These are phyloP conservation scores for Stellera chamaejasme DNA, from an alignment of 345 rosid species.

Conservation along the genomic window DNA sequence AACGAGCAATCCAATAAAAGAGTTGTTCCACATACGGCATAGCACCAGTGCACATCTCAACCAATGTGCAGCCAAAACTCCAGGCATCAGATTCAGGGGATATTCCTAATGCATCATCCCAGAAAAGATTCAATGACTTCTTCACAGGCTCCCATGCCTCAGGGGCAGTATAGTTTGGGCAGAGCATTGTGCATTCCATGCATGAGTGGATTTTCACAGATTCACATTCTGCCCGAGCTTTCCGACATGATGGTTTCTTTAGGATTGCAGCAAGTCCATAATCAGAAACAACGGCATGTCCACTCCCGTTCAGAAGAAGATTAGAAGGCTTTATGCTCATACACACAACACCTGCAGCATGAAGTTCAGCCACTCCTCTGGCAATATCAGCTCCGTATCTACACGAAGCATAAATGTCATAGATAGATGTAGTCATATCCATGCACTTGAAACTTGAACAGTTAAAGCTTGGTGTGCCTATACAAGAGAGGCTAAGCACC, in stretches of 20 bases:
- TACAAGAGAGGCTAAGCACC: no score
- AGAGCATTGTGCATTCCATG: slow-evolving; percentile 78
- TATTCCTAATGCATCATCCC: slow-evolving; percentile 91
- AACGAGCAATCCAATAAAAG: slow-evolving; percentile 10
- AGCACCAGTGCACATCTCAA: slow-evolving; percentile 99
- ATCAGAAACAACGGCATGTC: slow-evolving; percentile 90
- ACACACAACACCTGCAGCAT: slow-evolving; percentile 95
- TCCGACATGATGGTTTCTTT: slow-evolving; percentile 80
- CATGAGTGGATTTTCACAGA: slow-evolving; percentile 61
- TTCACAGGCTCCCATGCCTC: slow-evolving; percentile 99
- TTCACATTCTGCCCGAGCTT: slow-evolving; percentile 57
- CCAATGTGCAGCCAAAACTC: slow-evolving; percentile 98
- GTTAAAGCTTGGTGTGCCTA: no score
- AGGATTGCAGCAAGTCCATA: slow-evolving; percentile 83
- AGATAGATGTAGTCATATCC: slow-evolving; percentile 13
- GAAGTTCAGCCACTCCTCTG: slow-evolving; percentile 93
- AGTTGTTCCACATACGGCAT: slow-evolving; percentile 67
- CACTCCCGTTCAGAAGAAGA: slow-evolving; percentile 76
- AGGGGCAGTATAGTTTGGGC: slow-evolving; percentile 91
- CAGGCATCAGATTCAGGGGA: slow-evolving; percentile 94
- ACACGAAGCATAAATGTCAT: slow-evolving; percentile 28
- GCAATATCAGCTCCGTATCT: slow-evolving; percentile 96
- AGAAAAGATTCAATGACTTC: slow-evolving; percentile 74
- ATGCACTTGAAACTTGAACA: background rate
- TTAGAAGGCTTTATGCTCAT: slow-evolving; percentile 96